These are phyloP conservation scores for Fonsecaea monophora DNA, from an alignment of 2,329 filamentous ascomycete genomes.

Conservation along the genomic window DNA sequence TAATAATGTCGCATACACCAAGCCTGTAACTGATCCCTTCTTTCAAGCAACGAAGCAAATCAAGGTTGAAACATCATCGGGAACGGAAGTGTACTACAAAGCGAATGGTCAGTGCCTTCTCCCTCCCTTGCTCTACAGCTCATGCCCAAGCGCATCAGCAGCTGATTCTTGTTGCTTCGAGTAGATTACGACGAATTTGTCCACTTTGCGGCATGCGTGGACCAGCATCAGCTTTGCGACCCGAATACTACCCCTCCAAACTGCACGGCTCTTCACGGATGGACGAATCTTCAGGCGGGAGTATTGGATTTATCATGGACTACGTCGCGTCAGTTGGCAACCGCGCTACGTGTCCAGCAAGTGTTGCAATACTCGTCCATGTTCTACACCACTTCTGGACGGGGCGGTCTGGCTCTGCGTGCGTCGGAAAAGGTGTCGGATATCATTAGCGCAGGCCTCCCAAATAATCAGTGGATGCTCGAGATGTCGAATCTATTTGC, in stretches of 20 bases:
- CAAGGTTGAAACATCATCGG: not conserved
- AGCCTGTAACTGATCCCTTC: not conserved
- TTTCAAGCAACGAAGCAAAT: not conserved
- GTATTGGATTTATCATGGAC: conserved; percentile 10
- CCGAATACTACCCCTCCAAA: conserved; percentile 20
- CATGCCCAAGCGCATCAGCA: not conserved
- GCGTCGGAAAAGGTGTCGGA: conserved; percentile 27
- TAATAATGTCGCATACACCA: not conserved
- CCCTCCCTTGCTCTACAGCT: not conserved
- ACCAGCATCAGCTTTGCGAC: conserved; percentile 46
- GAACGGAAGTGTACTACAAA: not conserved
- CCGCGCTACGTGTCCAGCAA: conserved; percentile 23
- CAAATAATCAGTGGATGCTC: conserved; percentile 47
- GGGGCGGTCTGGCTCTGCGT: conserved; percentile 30
- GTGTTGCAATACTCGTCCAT: conserved; percentile 12
- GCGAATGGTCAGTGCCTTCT: not conserved
- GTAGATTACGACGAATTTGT: conserved; percentile 37
- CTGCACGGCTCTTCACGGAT: conserved; percentile 39
- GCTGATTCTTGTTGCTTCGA: not conserved
- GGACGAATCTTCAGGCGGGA: conserved; percentile 11
- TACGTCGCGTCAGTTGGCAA: not conserved
- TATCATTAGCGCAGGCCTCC: conserved; percentile 37
- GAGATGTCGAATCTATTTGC: conserved; percentile 45
- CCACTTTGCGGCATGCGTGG: conserved; percentile 43
- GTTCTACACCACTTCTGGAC: conserved; percentile 20